These are phyloP conservation scores for Pelargonium fulgidum DNA, from an alignment of 441 rosid genomes.

Conservation along the genomic window DNA sequence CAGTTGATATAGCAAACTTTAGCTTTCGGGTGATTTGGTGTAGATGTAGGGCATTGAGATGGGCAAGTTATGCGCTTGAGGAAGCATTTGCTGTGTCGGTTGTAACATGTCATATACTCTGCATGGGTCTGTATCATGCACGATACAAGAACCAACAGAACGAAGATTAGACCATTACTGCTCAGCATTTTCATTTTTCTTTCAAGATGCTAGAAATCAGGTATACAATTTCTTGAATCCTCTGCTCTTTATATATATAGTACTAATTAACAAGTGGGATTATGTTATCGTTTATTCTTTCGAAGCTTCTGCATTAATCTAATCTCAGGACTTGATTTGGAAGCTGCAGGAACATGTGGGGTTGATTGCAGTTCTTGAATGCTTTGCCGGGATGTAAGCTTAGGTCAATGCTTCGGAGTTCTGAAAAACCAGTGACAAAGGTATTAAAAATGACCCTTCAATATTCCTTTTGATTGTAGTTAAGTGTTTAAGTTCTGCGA, in stretches of 20 bases:
- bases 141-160: slow-evolving; percentile 16
- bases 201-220: neutral
- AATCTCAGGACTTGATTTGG: neutral
- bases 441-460: neutral
- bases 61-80: slow-evolving; percentile 37
- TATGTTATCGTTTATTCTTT: neutral
- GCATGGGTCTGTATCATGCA: slow-evolving; percentile 25
- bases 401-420: slow-evolving; percentile 17
- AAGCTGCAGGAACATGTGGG: slow-evolving; percentile 17
- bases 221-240: neutral
- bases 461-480: neutral
- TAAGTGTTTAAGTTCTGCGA: neutral
- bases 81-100: slow-evolving; percentile 35
- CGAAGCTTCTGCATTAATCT: slow-evolving; percentile 3
- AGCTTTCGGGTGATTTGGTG: slow-evolving; percentile 30
- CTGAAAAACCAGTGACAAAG: neutral
- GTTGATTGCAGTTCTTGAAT: neutral
- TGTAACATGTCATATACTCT: slow-evolving; percentile 24
- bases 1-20: slow-evolving; percentile 60
- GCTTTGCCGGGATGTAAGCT: slow-evolving; percentile 9
- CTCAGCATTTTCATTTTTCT: slow-evolving; percentile 18
- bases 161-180: slow-evolving; percentile 13
- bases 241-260: slow-evolving; percentile 12
- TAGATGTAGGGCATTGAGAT: slow-evolving; percentile 40
- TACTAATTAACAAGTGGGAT: slow-evolving; percentile 9